Evolutionary conservation across 768 basidiomycete genomes (phyloP).

Genomic region (Lyophyllum shimeji): DNA sequence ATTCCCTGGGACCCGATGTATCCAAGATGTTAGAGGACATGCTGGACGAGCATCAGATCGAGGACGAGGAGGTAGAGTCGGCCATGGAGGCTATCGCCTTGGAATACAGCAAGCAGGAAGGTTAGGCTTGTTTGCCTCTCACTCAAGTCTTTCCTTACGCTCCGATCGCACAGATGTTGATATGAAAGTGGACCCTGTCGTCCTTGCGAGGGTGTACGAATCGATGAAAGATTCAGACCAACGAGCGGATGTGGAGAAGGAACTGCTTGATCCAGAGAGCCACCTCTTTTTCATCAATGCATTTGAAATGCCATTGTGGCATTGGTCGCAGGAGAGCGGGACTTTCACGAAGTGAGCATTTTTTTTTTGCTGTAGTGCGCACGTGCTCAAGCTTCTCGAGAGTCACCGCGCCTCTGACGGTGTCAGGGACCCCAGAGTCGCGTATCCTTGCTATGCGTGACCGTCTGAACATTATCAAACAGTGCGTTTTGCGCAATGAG

Average conservation of each 20-base stretch:
- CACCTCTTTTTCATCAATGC: constrained; percentile 86
- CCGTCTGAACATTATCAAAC: constrained; percentile 86
- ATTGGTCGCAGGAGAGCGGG: constrained; percentile 83
- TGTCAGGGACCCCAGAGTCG: constrained; percentile 85
- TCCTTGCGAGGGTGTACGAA: constrained; percentile 74
- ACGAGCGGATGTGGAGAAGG: constrained; percentile 48
- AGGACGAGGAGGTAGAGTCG: constrained; percentile 65
- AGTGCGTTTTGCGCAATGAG: constrained; percentile 92
- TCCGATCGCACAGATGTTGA: constrained; percentile 53
- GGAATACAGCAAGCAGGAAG: constrained; percentile 90
- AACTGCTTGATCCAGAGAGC: constrained; percentile 73
- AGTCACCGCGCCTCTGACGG: constrained; percentile 51
- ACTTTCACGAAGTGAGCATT: constrained; percentile 80
- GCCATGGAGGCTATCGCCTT: constrained; percentile 81
- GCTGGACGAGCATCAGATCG: constrained; percentile 68
- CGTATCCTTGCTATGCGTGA: constrained; percentile 80
- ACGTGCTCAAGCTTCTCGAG: constrained; percentile 31
- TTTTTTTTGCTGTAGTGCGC: neutral
- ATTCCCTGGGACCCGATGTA: constrained; percentile 80
- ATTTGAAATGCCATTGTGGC: constrained; percentile 95
- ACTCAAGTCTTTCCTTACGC: neutral
- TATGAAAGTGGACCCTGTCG: constrained; percentile 76
- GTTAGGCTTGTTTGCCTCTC: constrained; percentile 33
- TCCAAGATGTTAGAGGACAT: constrained; percentile 71
- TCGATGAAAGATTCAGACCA: constrained; percentile 67